Base-by-base conservation (phyloP, 805 yeast species). In the Yarrowia sp. region DNA sequence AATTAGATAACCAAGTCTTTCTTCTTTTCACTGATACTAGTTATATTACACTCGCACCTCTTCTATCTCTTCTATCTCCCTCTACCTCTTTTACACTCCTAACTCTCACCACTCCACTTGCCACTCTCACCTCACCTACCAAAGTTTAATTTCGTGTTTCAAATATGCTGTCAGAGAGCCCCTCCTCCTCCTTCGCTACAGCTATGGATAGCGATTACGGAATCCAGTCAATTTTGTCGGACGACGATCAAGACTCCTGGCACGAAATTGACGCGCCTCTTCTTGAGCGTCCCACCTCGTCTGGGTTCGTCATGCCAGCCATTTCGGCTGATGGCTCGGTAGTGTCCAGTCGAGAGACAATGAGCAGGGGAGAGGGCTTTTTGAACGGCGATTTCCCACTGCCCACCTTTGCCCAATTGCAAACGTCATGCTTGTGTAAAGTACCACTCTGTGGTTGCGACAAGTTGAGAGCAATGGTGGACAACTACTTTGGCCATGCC, bases 151-250 rank as follows among this genome's bases (percentile, higher is more conserved):
- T 46, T 17, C 38, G 4, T 12, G 26, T 26, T n/a, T 30, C 26
- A 4, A 8, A 21, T 48, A 48, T 28, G 26, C 16, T 7, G 28
- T 32, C 54, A 6, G 12, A 19, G 19, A 44, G 35, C n/a, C 28
- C 17, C 26, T 2, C 26, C 38, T 32, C 26, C 26, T 48, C 38
- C 19, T 17, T 14, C 26, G 3, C 7, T 11, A 32, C 54, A 48
- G 32, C 54, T 17, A 51, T 51, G 59, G 44, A 51, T 8, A 51
- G 59, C 32, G 59, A 51, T 43, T 51, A 51, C 59, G 59, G 59
- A 24, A 24, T 51, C 32, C 41, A 33, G 32, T 51, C 59, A 36
- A 36, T 51, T 51, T 24, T 51, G 32, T 51, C 59, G 43, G 59
- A 51, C 59, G 59, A 51, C 59, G 59, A 51, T 22, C 22, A 22